Base-by-base conservation (phyloP, 2,329 filamentous ascomycete species). In the Fusarium devonianum region DNA sequence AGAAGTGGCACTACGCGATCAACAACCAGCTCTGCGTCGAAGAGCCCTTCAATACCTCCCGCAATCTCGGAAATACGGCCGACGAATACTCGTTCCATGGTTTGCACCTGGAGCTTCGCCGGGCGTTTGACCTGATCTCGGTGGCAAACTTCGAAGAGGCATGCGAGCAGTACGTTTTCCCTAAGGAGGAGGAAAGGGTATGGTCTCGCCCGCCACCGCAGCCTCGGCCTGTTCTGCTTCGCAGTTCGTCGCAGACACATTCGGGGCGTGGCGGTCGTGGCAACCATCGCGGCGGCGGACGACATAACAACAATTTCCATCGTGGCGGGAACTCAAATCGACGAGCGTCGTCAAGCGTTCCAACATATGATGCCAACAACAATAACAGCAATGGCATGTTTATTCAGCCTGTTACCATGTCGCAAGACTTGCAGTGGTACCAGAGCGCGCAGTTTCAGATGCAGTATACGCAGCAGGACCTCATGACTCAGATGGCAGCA, bases 51-150 rank as follows among this genome's bases (percentile, higher is more conserved):
- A 99, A 96, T 65, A 88, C 82, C 4, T 81, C 82, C 25, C 85
- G 94, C 30, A 99, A 99, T 69, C 78, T 99, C 34, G 94, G 92
- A 30, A 99, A 99, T 65, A 97, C 94, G 2, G 94, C 92, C 7
- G 94, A 99, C 68, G 92, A 96, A 69, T 95, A 90, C 32, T 93
- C 94, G 1, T 97, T 96, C 73, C 85, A 89, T 39, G 94, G 94
- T 2, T 82, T 99, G 21, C 94, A 99, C 69, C 73, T 91, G 60
- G 94, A 99, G 73, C 78, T 99, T 38, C 85, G 94, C 53, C 83
- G 92, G 59, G 94, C 94, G 1, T 97, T 96, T 68, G 88, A 92
- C 49, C 74, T 91, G 45, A 83, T 97, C 13, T 85, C 89, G 2
- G 82, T 89, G 40, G 89, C 85, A 16, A 90, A 94, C 63, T 78